These are phyloP conservation scores for Telopea speciosissima DNA, from an alignment of 177 flowering plant genomes.

Conservation along the genomic window DNA sequence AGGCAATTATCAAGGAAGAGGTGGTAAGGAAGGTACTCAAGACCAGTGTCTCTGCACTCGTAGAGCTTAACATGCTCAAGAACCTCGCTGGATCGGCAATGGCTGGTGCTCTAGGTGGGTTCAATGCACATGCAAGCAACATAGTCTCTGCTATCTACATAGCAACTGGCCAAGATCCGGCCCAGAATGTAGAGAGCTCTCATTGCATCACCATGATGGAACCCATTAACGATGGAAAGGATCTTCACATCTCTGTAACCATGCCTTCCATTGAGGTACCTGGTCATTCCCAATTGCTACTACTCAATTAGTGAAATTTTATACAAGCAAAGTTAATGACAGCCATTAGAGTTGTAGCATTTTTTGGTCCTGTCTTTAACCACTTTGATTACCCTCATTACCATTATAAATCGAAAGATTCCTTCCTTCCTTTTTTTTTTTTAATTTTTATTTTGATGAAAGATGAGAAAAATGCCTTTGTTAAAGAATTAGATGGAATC, in stretches of 20 bases:
- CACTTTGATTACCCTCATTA: not conserved
- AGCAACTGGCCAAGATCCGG: conserved; percentile 96
- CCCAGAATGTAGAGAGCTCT: conserved; percentile 88
- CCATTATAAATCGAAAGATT: not conserved
- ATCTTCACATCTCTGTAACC: conserved; percentile 71
- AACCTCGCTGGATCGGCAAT: conserved; percentile 83
- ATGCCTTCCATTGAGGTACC: conserved; percentile 92
- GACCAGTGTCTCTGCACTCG: conserved; percentile 59
- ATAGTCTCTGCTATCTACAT: conserved; percentile 80
- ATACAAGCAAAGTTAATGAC: too few species aligned
- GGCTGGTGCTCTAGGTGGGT: conserved; percentile 90
- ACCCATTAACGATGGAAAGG: conserved; percentile 69
- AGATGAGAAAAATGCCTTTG: not conserved
- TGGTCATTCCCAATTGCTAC: not conserved
- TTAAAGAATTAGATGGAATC: not conserved
- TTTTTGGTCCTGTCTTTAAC: not conserved
- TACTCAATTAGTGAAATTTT: too few species aligned
- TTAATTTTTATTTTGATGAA: too few species aligned
- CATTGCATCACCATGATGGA: conserved; percentile 96
- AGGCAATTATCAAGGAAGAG: conserved; percentile 69
- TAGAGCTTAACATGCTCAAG: conserved; percentile 89
- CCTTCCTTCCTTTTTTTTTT: not conserved
- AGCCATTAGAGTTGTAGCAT: not conserved
- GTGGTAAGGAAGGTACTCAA: conserved; percentile 71
- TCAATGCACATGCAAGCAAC: conserved; percentile 90